Evolutionary conservation across 202 grass and related monocot genomes (phyloP).

Genomic region (Setaria italica): DNA sequence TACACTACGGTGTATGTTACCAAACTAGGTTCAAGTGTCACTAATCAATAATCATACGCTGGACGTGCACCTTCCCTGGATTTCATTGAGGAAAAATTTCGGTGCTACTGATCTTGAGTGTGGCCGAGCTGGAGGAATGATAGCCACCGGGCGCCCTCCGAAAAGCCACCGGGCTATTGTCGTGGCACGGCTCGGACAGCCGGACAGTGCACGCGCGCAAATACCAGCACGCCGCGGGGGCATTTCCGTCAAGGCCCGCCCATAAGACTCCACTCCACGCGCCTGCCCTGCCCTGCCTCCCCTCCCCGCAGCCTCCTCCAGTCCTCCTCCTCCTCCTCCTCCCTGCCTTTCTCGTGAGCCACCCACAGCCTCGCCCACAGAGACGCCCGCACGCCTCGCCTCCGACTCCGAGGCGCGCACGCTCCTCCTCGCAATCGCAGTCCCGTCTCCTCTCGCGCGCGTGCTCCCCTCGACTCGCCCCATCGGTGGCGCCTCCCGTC

Average conservation of each 20-base stretch:
- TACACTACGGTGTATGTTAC: too few relatives aligned
- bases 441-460: neutral
- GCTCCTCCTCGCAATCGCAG: neutral
- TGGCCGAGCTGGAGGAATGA: constrained; percentile 18
- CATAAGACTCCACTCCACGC: constrained; percentile 35
- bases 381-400: constrained; percentile 22
- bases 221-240: constrained; percentile 29
- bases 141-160: neutral
- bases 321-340: neutral
- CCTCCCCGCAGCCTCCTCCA: too few relatives aligned
- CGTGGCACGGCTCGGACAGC: constrained; percentile 11
- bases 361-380: neutral
- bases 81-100: neutral
- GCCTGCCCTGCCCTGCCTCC: neutral
- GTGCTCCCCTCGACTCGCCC: neutral
- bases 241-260: constrained; percentile 24
- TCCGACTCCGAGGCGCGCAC: constrained; percentile 31
- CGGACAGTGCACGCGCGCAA: constrained; percentile 12
- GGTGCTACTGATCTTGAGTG: neutral
- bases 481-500: neutral
- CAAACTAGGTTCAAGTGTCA: neutral
- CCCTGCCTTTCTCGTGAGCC: neutral
- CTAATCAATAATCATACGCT: neutral
- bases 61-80: neutral
- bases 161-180: neutral